phyloP scores from a whole-genome alignment of 352 stramenopile species.

The Phytophthora rubi region DNA sequence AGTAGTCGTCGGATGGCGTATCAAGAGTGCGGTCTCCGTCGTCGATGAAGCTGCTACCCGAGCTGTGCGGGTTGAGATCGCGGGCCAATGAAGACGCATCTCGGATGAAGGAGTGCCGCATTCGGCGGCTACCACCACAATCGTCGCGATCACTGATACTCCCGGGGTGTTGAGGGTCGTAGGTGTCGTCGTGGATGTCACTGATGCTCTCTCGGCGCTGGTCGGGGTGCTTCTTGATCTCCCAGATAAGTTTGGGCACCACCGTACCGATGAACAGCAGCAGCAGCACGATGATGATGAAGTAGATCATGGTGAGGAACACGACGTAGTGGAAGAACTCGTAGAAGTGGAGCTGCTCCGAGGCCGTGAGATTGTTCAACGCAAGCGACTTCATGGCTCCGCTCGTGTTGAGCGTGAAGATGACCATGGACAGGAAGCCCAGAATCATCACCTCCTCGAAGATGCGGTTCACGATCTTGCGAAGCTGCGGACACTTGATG shows the following conservation, averaged over 20 bases:
- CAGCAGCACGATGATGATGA: slow-evolving; percentile 86
- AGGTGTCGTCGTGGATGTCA: slow-evolving; percentile 38
- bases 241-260: slow-evolving; percentile 81
- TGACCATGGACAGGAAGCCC: slow-evolving; percentile 89
- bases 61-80: slow-evolving; percentile 27
- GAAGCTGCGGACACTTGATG: slow-evolving; percentile 82
- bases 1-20: slow-evolving; percentile 32
- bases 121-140: slow-evolving; percentile 20
- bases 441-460: slow-evolving; percentile 91
- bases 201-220: slow-evolving; percentile 34
- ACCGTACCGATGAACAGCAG: slow-evolving; percentile 87
- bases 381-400: slow-evolving; percentile 65
- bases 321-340: slow-evolving; percentile 93
- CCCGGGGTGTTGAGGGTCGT: slow-evolving; percentile 26
- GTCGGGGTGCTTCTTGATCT: slow-evolving; percentile 43
- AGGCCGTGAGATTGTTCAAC: slow-evolving; percentile 50
- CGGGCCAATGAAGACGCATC: slow-evolving; percentile 24
- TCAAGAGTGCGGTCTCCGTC: slow-evolving; percentile 32
- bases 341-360: slow-evolving; percentile 85
- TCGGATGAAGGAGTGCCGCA: slow-evolving; percentile 43
- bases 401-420: slow-evolving; percentile 89
- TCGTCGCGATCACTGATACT: slow-evolving; percentile 38
- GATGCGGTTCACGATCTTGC: slow-evolving; percentile 84
- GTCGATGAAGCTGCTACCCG: slow-evolving; percentile 19
- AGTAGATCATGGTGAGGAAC: slow-evolving; percentile 91